A percentile compares a stretch with the other conserved stretches of the same genome.
These are phyloP conservation scores for Pholiota conissans DNA, from an alignment of 768 basidiomycete species.

Conservation along the genomic window DNA sequence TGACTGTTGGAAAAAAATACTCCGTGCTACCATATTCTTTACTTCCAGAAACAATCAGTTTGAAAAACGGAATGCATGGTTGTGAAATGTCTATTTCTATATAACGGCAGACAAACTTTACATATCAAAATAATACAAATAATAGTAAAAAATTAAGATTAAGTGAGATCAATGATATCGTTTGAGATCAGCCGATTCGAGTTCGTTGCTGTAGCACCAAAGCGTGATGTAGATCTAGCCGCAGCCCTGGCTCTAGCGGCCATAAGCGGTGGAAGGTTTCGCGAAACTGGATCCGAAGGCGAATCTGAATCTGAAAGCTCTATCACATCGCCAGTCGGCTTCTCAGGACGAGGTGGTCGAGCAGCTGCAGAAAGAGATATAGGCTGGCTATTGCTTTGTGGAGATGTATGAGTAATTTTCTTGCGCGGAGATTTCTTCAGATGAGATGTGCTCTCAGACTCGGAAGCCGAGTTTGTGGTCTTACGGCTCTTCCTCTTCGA, in stretches of 20 bases:
- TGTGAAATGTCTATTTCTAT: too few relatives aligned
- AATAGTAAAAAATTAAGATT: slow-evolving; percentile 10
- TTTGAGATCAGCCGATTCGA: background rate
- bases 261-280: slow-evolving; percentile 16
- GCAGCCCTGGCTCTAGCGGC: slow-evolving; percentile 13
- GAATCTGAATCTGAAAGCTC: slow-evolving; percentile 22
- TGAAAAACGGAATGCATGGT: too few relatives aligned
- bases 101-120: too few relatives aligned
- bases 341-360: background rate
- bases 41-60: too few relatives aligned
- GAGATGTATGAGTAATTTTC: slow-evolving; percentile 6
- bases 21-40: too few relatives aligned
- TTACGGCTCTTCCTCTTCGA: slow-evolving; percentile 13
- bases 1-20: too few relatives aligned
- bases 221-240: background rate
- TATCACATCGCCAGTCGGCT: slow-evolving; percentile 7
- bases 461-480: slow-evolving; percentile 2
- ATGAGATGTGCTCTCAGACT: slow-evolving; percentile 6
- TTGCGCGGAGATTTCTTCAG: slow-evolving; percentile 21
- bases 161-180: slow-evolving; percentile 26
- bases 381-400: slow-evolving; percentile 7
- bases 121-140: too few relatives aligned
- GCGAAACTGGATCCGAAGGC: background rate
- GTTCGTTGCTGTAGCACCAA: background rate
- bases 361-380: slow-evolving; percentile 5